A percentile compares a stretch with the other conserved stretches of the same genome.
Evolutionary conservation across 2,329 filamentous ascomycete genomes (phyloP).

Genomic region (Diaporthe aspalathi): DNA sequence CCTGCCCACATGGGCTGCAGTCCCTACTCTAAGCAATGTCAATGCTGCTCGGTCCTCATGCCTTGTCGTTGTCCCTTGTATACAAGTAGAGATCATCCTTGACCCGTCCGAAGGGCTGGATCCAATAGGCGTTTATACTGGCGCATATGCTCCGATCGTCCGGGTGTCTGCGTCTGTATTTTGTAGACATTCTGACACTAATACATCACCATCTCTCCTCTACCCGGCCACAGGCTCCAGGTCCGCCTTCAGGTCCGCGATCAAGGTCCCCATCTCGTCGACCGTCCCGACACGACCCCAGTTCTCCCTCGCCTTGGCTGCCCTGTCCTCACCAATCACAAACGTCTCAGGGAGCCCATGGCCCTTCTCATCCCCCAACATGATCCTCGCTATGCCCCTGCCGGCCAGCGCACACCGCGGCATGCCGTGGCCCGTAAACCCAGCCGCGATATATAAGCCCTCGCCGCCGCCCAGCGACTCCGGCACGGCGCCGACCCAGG

Average conservation of each 20-base stretch:
- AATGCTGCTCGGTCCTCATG: neutral
- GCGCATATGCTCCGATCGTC: too few species aligned
- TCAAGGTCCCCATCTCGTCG: constrained; percentile 38
- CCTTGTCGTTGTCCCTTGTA: too few species aligned
- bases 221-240: constrained; percentile 9
- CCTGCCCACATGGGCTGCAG: too few species aligned
- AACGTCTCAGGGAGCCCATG: constrained; percentile 59
- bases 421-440: constrained; percentile 83
- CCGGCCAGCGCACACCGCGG: constrained; percentile 76
- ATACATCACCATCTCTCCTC: too few species aligned
- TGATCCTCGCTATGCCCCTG: constrained; percentile 71
- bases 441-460: constrained; percentile 72
- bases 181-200: neutral
- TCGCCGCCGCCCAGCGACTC: constrained; percentile 59
- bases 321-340: constrained; percentile 49
- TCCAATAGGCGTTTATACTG: too few species aligned
- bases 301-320: constrained; percentile 41
- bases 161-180: neutral
- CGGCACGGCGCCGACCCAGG: constrained; percentile 79
- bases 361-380: constrained; percentile 54
- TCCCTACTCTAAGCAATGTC: too few species aligned
- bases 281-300: constrained; percentile 37
- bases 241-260: constrained; percentile 37
- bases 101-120: too few species aligned
- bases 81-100: too few species aligned